Conservation (phyloP, 2,329 filamentous ascomycete genomes). For the Decorospora gaudefroyi region DNA sequence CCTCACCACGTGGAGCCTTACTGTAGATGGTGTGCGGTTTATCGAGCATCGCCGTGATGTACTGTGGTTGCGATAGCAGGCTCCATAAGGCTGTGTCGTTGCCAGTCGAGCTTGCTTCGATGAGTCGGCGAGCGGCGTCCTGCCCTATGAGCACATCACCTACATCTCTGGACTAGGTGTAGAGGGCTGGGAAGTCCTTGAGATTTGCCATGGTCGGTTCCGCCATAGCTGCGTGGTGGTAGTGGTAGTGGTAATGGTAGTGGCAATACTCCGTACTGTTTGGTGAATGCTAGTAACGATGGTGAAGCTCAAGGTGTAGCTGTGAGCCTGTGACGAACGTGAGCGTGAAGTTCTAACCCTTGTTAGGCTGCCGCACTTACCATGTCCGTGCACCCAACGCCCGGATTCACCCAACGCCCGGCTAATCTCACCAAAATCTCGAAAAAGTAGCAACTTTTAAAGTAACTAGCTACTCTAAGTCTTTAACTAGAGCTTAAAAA, state of each 20-base stretch:
- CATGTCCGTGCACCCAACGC: no score
- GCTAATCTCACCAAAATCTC: no score
- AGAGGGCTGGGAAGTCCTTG: not conserved
- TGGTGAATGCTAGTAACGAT: not conserved
- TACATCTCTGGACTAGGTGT: constrained; percentile 10
- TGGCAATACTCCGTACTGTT: not conserved
- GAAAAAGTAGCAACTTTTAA: no score
- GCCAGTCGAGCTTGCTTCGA: constrained; percentile 20
- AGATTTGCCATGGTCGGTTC: not conserved
- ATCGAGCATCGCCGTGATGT: constrained; percentile 14
- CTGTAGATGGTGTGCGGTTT: constrained; percentile 9
- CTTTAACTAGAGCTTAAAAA: no score
- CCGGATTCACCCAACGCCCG: no score
- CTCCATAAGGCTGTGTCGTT: constrained; percentile 13
- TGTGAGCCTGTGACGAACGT: no score
- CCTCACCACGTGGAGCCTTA: not conserved
- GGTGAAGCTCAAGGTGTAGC: no score
- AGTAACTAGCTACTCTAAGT: no score
- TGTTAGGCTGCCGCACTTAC: no score
- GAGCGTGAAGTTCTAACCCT: no score
- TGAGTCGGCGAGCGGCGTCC: constrained; percentile 13
- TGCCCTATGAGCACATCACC: constrained; percentile 16
- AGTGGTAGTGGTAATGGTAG: not conserved
- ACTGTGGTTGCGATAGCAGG: constrained; percentile 20
- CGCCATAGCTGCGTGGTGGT: not conserved